A percentile compares a stretch with the other conserved stretches of the same genome.
These are phyloP conservation scores for Phylloboletellus chloephorus DNA, from an alignment of 1,284 basidiomycete species.

Conservation along the genomic window DNA sequence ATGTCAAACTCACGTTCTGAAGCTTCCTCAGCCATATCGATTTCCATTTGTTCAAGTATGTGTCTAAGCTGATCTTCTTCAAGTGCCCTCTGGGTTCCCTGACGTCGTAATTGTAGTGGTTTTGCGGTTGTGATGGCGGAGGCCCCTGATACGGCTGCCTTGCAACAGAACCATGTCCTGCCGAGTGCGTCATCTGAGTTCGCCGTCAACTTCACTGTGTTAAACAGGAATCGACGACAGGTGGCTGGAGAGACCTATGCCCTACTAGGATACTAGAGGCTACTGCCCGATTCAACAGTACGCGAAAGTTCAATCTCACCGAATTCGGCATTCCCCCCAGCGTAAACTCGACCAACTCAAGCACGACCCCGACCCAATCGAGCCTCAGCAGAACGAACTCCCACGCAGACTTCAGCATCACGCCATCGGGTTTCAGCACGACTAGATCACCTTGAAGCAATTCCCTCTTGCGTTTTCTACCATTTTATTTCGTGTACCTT, in stretches of 20 bases:
- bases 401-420: constrained; percentile 15
- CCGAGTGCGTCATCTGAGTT: constrained; percentile 19
- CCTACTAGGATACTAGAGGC: constrained; percentile 17
- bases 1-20: background rate
- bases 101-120: constrained; percentile 19
- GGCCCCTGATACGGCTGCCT: constrained; percentile 14
- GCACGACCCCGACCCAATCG: constrained; percentile 2
- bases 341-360: background rate
- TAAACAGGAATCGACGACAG: constrained; percentile 9
- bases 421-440: constrained; percentile 15
- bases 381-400: constrained; percentile 5
- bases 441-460: constrained; percentile 3
- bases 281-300: constrained; percentile 14
- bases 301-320: constrained; percentile 18
- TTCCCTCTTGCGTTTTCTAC: background rate
- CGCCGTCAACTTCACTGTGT: background rate
- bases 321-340: constrained; percentile 8
- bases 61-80: background rate
- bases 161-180: constrained; percentile 15
- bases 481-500: constrained; percentile 6
- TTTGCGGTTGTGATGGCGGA: constrained; percentile 32
- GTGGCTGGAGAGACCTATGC: constrained; percentile 20
- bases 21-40: constrained; percentile 26
- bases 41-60: constrained; percentile 27
- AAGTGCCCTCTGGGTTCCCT: background rate